Conservation (phyloP, 2,329 filamentous ascomycete genomes). For the Fusarium coicis region DNA sequence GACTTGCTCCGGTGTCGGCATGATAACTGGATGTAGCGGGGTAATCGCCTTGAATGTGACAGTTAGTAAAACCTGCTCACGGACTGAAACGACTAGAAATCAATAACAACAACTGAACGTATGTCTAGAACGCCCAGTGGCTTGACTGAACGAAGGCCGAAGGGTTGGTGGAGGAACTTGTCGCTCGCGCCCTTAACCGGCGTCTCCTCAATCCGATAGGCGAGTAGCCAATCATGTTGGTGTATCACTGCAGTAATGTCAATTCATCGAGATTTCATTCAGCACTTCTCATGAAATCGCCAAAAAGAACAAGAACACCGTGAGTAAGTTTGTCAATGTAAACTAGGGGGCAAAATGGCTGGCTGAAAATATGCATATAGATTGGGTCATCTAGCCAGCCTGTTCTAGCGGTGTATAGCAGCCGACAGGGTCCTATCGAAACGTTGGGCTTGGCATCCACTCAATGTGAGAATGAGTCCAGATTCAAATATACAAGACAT, state of each 20-base stretch:
- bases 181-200: neutral
- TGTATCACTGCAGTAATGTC: neutral
- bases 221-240: neutral
- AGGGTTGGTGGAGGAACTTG: neutral
- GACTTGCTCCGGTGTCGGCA: neutral
- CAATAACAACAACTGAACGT: neutral
- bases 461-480: too few species aligned
- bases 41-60: fast-evolving
- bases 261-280: neutral
- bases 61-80: too few species aligned
- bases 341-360: neutral
- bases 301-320: neutral
- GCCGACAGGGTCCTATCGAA: neutral
- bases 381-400: neutral
- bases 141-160: neutral
- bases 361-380: neutral
- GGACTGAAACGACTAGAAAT: too few species aligned
- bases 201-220: neutral
- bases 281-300: neutral
- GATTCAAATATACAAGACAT: too few species aligned
- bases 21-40: neutral
- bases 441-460: neutral
- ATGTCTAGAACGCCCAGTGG: neutral
- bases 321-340: fast-evolving
- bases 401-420: neutral